Evolutionary conservation across 345 rosid genomes (phyloP).

Genomic region (Hypericum perforatum): DNA sequence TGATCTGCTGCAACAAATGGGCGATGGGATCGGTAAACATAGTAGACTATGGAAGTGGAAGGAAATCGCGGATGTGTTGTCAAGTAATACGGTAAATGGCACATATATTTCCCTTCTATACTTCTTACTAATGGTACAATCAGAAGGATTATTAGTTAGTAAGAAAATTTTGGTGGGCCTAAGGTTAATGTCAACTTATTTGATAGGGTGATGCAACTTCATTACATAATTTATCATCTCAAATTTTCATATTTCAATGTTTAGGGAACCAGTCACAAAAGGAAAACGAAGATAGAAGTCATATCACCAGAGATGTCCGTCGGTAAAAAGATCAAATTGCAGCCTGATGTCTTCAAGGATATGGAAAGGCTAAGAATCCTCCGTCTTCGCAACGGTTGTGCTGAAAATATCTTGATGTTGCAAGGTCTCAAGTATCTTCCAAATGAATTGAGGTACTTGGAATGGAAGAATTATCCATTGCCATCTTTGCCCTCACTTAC

Average conservation of each 20-base stretch:
- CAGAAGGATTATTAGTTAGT: too few relatives aligned
- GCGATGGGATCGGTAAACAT: constrained; percentile 1
- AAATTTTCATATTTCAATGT: background rate
- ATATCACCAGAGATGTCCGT: background rate
- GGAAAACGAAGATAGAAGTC: background rate
- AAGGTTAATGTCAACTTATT: too few relatives aligned
- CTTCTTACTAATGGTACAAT: too few relatives aligned
- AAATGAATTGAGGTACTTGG: background rate
- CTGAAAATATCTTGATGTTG: background rate
- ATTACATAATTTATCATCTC: too few relatives aligned
- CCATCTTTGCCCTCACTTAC: background rate
- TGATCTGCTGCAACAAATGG: background rate
- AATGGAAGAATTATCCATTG: constrained; percentile 6
- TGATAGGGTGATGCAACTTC: too few relatives aligned
- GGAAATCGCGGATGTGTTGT: constrained; percentile 6
- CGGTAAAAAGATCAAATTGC: background rate
- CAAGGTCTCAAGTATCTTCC: background rate
- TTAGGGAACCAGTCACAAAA: background rate
- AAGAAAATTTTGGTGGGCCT: too few relatives aligned
- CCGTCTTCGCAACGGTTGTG: background rate
- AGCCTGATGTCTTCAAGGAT: background rate
- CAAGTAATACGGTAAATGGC: constrained; percentile 1
- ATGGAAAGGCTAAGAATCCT: constrained; percentile 7
- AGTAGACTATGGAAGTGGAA: constrained; percentile 13
- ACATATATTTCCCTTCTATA: too few relatives aligned